These are phyloP conservation scores for Sisymbrium irio DNA, from an alignment of 345 rosid genomes.

Conservation along the genomic window DNA sequence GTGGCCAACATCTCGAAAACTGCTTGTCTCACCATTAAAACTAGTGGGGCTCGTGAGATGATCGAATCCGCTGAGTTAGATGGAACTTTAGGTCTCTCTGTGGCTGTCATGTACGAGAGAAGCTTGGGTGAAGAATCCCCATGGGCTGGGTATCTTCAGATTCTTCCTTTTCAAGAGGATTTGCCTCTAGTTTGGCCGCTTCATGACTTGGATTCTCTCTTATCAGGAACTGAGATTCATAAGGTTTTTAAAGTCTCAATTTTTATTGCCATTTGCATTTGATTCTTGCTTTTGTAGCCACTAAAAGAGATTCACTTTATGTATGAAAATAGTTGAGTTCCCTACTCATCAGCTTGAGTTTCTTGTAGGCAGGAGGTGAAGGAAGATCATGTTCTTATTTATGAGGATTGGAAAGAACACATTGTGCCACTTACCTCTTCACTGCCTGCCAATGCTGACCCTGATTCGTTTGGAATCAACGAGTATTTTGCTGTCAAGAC, in stretches of 20 bases:
- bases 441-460: slow-evolving; percentile 21
- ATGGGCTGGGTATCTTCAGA: slow-evolving; percentile 78
- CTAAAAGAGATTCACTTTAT: background rate
- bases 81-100: slow-evolving; percentile 64
- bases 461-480: slow-evolving; percentile 50
- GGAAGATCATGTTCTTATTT: slow-evolving; percentile 68
- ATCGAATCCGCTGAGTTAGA: slow-evolving; percentile 59
- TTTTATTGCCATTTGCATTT: background rate
- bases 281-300: background rate
- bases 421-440: slow-evolving; percentile 60
- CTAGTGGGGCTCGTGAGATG: slow-evolving; percentile 52
- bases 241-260: slow-evolving; percentile 39
- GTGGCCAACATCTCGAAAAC: slow-evolving; percentile 69
- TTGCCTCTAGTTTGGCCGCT: slow-evolving; percentile 70
- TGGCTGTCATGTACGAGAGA: slow-evolving; percentile 82
- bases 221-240: slow-evolving; percentile 82
- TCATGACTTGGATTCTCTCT: slow-evolving; percentile 58
- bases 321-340: background rate
- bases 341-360: background rate
- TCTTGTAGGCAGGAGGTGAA: slow-evolving; percentile 67
- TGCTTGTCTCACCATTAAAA: slow-evolving; percentile 75
- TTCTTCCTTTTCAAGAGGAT: slow-evolving; percentile 58
- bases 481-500: slow-evolving; percentile 70
- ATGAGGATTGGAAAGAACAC: slow-evolving; percentile 73
- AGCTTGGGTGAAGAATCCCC: slow-evolving; percentile 63